A percentile compares a stretch with the other conserved stretches of the same genome.
These are phyloP conservation scores for Spizellomyces sp. DNA, from an alignment of 192 early-diverging fungal species.

Conservation along the genomic window DNA sequence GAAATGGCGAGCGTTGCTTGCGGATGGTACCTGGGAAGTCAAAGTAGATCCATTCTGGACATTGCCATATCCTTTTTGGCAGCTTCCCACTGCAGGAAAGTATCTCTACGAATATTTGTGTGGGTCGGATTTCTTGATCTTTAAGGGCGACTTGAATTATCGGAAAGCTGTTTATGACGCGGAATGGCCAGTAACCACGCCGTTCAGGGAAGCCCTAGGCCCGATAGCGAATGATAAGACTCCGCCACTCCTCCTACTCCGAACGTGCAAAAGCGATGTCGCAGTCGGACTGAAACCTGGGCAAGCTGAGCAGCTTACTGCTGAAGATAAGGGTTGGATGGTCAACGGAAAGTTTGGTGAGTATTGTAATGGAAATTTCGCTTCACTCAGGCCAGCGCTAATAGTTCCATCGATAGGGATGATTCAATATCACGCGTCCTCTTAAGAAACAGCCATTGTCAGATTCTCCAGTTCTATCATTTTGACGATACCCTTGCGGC, in stretches of 20 bases:
- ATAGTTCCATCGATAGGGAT: no score
- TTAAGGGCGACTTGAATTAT: conserved; percentile 98
- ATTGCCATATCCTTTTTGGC: conserved; percentile 76
- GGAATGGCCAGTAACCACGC: conserved; percentile 79
- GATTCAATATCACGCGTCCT: no score
- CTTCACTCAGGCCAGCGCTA: no score
- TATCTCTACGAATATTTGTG: conserved; percentile 65
- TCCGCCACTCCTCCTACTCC: conserved; percentile 71
- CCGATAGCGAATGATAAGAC: conserved; percentile 44
- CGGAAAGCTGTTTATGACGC: conserved; percentile 93
- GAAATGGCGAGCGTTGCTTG: conserved; percentile 71
- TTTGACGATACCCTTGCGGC: no score
- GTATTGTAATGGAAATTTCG: no score
- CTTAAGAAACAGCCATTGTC: no score
- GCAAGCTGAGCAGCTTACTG: conserved; percentile 55
- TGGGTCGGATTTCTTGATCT: conserved; percentile 71
- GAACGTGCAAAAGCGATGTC: conserved; percentile 88
- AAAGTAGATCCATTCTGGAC: conserved; percentile 85
- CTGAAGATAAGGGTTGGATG: conserved; percentile 49
- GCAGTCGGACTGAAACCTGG: conserved; percentile 69
- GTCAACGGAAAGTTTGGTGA: conserved; percentile 50
- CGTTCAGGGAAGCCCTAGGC: conserved; percentile 85
- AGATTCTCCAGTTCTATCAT: no score
- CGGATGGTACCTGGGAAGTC: conserved; percentile 66
- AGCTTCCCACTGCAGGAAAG: conserved; percentile 68